phyloP scores from a whole-genome alignment of 176 grass and related monocot species.

The Alopecurus myosuroides region DNA sequence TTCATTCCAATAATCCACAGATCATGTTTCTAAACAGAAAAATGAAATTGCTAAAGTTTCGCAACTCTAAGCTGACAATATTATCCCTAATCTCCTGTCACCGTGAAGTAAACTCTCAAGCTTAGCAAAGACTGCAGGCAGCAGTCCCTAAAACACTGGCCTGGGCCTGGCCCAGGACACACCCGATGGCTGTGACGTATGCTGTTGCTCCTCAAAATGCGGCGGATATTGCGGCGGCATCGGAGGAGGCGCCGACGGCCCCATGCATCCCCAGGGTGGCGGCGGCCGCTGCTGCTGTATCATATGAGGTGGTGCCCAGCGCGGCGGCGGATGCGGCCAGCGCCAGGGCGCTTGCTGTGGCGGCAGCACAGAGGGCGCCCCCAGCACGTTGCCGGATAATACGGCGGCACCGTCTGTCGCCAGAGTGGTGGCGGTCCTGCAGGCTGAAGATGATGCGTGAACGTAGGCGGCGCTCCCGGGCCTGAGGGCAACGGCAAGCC shows the following conservation, averaged over 20 bases:
- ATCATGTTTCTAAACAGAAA: not conserved
- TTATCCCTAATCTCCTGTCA: not conserved
- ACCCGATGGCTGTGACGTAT: not conserved
- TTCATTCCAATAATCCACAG: not conserved
- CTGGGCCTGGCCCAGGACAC: not conserved
- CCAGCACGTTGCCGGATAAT: conserved; percentile 27
- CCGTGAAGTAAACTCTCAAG: not conserved
- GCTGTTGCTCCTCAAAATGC: not conserved
- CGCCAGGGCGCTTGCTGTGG: not conserved
- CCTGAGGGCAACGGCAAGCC: conserved; percentile 14
- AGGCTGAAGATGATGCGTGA: not conserved
- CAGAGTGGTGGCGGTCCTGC: conserved; percentile 8
- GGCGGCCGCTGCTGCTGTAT: not conserved
- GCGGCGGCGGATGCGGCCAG: conserved; percentile 1
- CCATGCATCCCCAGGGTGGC: not conserved
- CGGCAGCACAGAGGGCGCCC: conserved; percentile 18
- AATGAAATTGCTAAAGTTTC: not conserved
- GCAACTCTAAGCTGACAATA: not conserved
- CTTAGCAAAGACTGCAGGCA: not conserved
- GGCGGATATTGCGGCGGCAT: not conserved
- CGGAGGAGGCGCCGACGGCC: not conserved
- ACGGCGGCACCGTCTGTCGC: conserved; percentile 7
- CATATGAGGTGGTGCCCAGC: not conserved
- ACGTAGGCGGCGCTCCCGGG: not conserved
- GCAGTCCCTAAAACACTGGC: not conserved